phyloP scores from a whole-genome alignment of 2,329 filamentous ascomycete species.

The Cladophialophora yegresii region DNA sequence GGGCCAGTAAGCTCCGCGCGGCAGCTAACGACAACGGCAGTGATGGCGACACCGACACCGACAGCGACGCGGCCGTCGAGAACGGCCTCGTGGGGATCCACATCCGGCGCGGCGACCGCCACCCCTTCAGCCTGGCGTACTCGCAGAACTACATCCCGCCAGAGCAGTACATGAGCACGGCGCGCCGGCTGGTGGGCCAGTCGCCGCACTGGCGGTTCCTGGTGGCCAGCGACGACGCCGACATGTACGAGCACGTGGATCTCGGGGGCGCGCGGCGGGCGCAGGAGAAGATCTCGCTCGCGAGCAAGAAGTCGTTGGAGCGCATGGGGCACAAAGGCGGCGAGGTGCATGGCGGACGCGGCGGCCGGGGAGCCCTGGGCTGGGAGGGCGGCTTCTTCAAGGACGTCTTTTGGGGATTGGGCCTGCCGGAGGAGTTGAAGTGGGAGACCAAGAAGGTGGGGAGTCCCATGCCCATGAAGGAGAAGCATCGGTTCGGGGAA shows the following conservation, averaged over 20 bases:
- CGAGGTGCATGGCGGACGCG: too few relatives aligned
- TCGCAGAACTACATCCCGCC: conserved; percentile 75
- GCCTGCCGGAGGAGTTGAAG: conserved; percentile 50
- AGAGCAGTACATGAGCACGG: conserved; percentile 65
- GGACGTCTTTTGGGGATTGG: conserved; percentile 78
- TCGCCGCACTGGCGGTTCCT: conserved; percentile 44
- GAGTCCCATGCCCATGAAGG: conserved; percentile 29
- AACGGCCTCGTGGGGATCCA: conserved; percentile 69
- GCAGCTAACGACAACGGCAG: conserved; percentile 1
- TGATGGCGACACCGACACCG: conserved; percentile 34
- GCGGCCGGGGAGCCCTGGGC: conserved; percentile 60
- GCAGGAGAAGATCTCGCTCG: conserved; percentile 75
- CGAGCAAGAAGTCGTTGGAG: conserved; percentile 67
- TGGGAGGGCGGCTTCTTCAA: conserved; percentile 89
- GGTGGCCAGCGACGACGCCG: conserved; percentile 78
- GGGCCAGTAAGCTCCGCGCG: conserved; percentile 58
- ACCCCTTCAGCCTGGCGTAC: conserved; percentile 76
- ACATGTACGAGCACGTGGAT: conserved; percentile 58
- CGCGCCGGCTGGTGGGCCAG: conserved; percentile 49
- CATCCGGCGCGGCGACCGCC: conserved; percentile 75
- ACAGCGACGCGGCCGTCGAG: conserved; percentile 40
- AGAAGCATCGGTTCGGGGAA: conserved; percentile 15
- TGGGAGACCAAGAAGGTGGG: conserved; percentile 20
- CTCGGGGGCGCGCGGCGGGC: conserved; percentile 55
- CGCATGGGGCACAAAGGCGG: conserved; percentile 15